Conservation (phyloP, 1,139 yeast genomes). For the Debaryomyces fabryi region DNA sequence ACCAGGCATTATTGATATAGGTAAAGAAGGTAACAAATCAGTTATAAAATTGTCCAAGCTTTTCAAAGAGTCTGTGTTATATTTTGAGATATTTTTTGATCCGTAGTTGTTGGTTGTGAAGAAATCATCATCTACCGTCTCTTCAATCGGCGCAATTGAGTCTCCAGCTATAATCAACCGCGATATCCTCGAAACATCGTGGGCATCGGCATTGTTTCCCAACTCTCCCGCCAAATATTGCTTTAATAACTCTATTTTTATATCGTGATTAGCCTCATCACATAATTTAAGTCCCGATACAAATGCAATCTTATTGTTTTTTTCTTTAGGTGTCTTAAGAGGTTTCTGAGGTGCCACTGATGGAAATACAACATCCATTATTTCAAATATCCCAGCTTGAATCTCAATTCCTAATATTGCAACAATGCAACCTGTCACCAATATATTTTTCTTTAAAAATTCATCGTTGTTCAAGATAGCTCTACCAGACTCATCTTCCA, state of each 20-base stretch:
- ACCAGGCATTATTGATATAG: slow-evolving; percentile 86
- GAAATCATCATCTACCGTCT: slow-evolving; percentile 32
- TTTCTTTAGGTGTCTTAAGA: slow-evolving; percentile 13
- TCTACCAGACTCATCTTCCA: slow-evolving; percentile 95
- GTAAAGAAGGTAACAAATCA: slow-evolving; percentile 61
- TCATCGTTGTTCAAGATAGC: slow-evolving; percentile 71
- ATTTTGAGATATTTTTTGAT: slow-evolving; percentile 54
- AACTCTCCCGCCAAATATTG: slow-evolving; percentile 77
- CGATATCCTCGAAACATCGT: slow-evolving; percentile 40
- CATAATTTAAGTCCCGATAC: slow-evolving; percentile 73
- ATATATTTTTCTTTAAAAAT: slow-evolving; percentile 44
- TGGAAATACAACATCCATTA: slow-evolving; percentile 79
- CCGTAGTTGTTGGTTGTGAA: slow-evolving; percentile 50
- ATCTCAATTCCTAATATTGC: slow-evolving; percentile 88
- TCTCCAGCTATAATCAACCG: slow-evolving; percentile 77
- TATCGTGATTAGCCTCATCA: slow-evolving; percentile 41
- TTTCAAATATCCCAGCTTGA: slow-evolving; percentile 81
- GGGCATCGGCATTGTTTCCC: slow-evolving; percentile 35
- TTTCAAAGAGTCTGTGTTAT: slow-evolving; percentile 43
- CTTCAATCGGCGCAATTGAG: slow-evolving; percentile 49
- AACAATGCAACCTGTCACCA: slow-evolving; percentile 87
- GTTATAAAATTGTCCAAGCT: slow-evolving; percentile 59
- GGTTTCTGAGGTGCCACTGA: slow-evolving; percentile 59
- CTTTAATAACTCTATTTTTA: slow-evolving; percentile 60
- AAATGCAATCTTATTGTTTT: slow-evolving; percentile 50